Evolutionary conservation across 768 basidiomycete species (phyloP), one percentile per base, ranked within the genome.

Genomic region (Pleurotus djamor): DNA sequence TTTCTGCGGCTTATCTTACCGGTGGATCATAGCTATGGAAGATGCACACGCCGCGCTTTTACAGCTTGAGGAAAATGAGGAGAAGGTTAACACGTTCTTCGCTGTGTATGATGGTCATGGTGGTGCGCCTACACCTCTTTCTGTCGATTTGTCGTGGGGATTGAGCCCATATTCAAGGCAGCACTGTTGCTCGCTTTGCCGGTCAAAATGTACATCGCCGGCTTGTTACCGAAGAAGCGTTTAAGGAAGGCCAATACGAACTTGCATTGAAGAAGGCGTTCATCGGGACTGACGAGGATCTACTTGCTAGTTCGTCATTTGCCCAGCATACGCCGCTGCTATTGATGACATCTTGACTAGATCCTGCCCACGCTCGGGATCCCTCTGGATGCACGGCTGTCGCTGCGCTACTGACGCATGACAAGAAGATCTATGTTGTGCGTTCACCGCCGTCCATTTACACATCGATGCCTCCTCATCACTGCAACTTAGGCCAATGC

Each of bases 51-150:
- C 91, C 14, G 80, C 85, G 41, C 74, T 91, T 32, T 77, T 96
- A 48, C 79, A 86, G 62, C 76, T 97, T 59, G 87, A 90, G 59
- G 81, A 80, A 44, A 75, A 66, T 60, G 72, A 60, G 34, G 69
- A 74, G 1, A 72, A 77, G 41, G 75, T 77, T 4, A 91, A 88
- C 69, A 82, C 92, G 0, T 96, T 98, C 76, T 97, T 98, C 67
- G 96, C 91, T 33, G 96, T 99, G 1, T 98, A 97, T 69, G 97
- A 99, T 75, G 97, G 97, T 34, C 97, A 99, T 70, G 97, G 97
- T 61, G 97, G 96, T 94, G 68, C 64, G 84, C 72, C 57, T 45
- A 32, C 21, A 49, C 33, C 48, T 28, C 21, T 28, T 28, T 28
- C 65, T 47, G 43, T 37, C 44, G 52, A 51, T 52, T 35, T 34